A percentile compares a stretch with the other conserved stretches of the same genome.
Conservation (phyloP, 345 rosid genomes). For the Populus pruinosa region DNA sequence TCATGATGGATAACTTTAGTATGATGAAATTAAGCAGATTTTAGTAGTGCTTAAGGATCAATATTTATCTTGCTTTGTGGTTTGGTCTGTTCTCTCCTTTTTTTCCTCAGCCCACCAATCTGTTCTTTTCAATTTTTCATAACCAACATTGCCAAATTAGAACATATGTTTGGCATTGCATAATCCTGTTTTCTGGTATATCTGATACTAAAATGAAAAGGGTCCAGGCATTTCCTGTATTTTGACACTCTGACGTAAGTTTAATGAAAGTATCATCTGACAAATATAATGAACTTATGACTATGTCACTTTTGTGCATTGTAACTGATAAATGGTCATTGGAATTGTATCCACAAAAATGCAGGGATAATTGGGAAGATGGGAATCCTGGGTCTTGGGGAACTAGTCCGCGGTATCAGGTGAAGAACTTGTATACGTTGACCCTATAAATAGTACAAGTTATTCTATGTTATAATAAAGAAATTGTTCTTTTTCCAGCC, state of each 20-base stretch:
- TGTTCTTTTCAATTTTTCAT: neutral
- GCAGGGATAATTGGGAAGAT: constrained; percentile 94
- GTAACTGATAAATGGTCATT: neutral
- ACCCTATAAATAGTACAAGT: neutral
- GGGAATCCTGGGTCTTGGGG: constrained; percentile 94
- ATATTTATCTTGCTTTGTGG: neutral
- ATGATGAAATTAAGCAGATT: neutral
- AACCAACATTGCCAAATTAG: neutral
- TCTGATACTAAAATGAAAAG: neutral
- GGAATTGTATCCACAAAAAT: constrained; percentile 9
- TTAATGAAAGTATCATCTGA: neutral
- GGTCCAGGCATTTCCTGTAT: too few species aligned
- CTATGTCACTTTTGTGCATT: neutral
- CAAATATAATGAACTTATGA: neutral
- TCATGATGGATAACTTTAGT: neutral
- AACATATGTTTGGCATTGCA: neutral
- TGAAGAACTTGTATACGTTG: constrained; percentile 19
- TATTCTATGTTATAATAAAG: neutral
- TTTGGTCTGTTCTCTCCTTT: neutral
- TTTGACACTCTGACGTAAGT: neutral
- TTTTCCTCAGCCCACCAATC: neutral
- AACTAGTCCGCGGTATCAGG: constrained; percentile 85
- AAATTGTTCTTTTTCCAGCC: constrained; percentile 44
- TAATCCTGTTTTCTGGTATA: neutral
- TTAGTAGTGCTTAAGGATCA: neutral